Conservation (phyloP, 1,284 basidiomycete species). For the Meripilus lineatus region DNA sequence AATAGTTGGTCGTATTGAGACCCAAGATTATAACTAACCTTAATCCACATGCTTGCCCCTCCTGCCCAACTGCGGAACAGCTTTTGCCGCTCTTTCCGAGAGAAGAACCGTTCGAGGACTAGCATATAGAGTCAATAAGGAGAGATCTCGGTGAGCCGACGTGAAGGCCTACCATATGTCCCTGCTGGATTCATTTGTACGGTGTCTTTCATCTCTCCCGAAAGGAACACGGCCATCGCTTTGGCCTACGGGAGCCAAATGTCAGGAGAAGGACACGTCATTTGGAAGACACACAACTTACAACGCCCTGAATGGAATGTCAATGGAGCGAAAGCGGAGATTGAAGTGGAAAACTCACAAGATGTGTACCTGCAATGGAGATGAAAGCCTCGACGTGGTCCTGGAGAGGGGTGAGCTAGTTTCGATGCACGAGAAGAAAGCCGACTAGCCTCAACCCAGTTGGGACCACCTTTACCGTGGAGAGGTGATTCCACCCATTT, state of each 20-base stretch:
- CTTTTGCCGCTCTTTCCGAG: conserved; percentile 82
- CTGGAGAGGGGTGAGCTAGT: no score
- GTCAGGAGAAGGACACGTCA: neutral
- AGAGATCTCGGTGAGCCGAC: neutral
- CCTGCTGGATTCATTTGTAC: conserved; percentile 89
- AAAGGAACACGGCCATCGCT: conserved; percentile 93
- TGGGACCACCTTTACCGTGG: conserved; percentile 81
- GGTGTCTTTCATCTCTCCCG: conserved; percentile 94
- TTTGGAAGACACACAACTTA: conserved; percentile 32
- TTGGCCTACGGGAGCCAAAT: conserved; percentile 59
- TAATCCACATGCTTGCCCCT: conserved; percentile 90
- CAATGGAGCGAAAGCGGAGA: conserved; percentile 6
- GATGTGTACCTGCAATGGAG: conserved; percentile 84
- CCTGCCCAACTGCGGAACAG: conserved; percentile 97
- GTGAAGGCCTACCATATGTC: conserved; percentile 55
- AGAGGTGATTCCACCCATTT: conserved; percentile 95
- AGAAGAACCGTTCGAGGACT: conserved; percentile 88
- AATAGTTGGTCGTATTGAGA: neutral
- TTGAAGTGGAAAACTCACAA: conserved; percentile 42
- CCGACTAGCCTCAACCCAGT: conserved; percentile 82
- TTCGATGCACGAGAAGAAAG: neutral
- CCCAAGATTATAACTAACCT: conserved; percentile 39
- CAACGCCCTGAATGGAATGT: conserved; percentile 75
- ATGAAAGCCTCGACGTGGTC: conserved; percentile 80
- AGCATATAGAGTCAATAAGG: neutral